Evolutionary conservation across 345 rosid genomes (phyloP).

Genomic region (Trapa incisa): DNA sequence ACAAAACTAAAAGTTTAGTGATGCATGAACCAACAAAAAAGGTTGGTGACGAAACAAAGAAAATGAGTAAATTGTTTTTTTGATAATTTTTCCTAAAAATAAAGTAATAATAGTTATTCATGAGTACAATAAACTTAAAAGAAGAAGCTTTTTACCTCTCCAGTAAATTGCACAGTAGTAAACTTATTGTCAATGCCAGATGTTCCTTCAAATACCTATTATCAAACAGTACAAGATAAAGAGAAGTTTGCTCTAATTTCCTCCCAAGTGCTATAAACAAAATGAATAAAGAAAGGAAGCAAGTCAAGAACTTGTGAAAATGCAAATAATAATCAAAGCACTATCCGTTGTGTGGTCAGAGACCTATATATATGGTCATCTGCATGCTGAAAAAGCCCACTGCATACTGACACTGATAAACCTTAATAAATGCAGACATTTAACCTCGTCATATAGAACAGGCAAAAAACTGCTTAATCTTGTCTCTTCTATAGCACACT

Average conservation of each 20-base stretch:
- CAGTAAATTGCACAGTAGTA: conserved; percentile 89
- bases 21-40: no score
- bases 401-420: no score
- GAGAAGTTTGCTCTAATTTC: not conserved
- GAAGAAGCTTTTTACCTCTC: conserved; percentile 45
- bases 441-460: no score
- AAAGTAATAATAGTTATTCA: not conserved
- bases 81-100: no score
- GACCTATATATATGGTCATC: no score
- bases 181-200: conserved; percentile 90
- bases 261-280: not conserved
- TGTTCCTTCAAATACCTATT: conserved; percentile 87
- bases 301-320: not conserved
- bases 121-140: not conserved
- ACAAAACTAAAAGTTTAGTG: no score
- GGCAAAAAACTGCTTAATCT: not conserved
- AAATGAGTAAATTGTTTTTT: no score
- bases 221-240: conserved; percentile 9
- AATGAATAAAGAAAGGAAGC: not conserved
- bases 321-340: no score
- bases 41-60: no score
- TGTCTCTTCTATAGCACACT: not conserved
- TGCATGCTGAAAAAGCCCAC: no score
- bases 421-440: no score
- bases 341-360: no score